Percentiles rank a stretch among this genome's conserved stretches.
phyloP scores from a whole-genome alignment of 139 green algal genomes.

The Tetratostichococcus sp. region DNA sequence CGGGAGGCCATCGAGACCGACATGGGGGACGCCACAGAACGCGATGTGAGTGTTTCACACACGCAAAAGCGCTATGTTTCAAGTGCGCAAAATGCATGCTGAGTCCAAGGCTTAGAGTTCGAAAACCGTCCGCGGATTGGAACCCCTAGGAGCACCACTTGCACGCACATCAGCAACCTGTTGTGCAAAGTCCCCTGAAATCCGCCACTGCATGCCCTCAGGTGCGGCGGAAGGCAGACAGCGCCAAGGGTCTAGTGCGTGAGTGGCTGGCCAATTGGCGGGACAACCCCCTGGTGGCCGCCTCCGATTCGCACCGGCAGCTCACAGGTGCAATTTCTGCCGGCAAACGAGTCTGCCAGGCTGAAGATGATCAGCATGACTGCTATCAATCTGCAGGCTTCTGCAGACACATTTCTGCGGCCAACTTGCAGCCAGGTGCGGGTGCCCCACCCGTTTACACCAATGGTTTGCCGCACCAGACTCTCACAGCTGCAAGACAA shows the following conservation, averaged over 20 bases:
- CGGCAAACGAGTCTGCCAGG: neutral
- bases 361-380: no score
- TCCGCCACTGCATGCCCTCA: conserved; percentile 5
- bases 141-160: no score
- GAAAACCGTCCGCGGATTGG: no score
- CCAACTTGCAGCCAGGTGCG: no score
- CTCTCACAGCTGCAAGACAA: no score
- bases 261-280: conserved; percentile 46
- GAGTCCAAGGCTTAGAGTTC: neutral
- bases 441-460: no score
- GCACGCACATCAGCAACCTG: no score
- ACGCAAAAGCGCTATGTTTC: neutral
- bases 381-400: neutral
- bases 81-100: no score
- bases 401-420: no score
- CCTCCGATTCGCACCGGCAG: conserved; percentile 29
- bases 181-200: no score
- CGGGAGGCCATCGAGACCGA: conserved; percentile 33
- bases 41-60: neutral
- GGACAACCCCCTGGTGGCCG: conserved; percentile 24
- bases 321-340: conserved; percentile 20
- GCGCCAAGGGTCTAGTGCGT: conserved; percentile 42
- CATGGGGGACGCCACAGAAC: conserved; percentile 16
- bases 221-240: conserved; percentile 47
- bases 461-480: no score